Base-by-base conservation (phyloP, 2,329 filamentous ascomycete species). In the Cercospora sojina region DNA sequence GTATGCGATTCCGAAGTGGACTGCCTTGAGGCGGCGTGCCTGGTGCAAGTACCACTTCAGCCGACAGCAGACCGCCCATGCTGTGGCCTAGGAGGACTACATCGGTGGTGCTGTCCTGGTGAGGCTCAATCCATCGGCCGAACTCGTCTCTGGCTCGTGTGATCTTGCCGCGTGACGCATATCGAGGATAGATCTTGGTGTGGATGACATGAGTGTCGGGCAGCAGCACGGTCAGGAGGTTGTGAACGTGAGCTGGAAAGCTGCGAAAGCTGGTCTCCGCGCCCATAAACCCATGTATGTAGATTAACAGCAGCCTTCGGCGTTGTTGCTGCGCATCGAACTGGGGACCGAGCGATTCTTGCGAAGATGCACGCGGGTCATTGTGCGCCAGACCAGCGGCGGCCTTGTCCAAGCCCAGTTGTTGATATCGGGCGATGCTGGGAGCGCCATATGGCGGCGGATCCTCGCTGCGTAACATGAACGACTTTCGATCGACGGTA, bases 261-360 rank as follows among this genome's bases (percentile, higher is more conserved):
- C 90, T 91, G 68, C 89, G 87, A 76, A 97, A 97, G 65, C 91
- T 96, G 32, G 90, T 90, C 77, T 95, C 91, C 67, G 91, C 90
- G 60, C 93, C 93, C 84, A 95, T 90, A 80, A 96, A 97, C 67
- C 93, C 93, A 80, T 97, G 93, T 64, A 97, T 88, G 76, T 93
- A 97, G 62, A 97, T 82, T 23, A 96, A 77, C 1, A 97, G 84
- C 25, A 97, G 82, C 27, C 83, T 85, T 59, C 87, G 80, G 25
- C 79, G 76, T n/a, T 77, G 76, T 58, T 70, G 67, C 47, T 74
- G 71, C 47, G 74, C 68, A 29, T 75, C 70, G 13, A 74, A 72
- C 32, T 77, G 71, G 25, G 81, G 81, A 4, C 78, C 71, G 7
- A 84, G 77, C 3, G 82, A 83, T 63, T 84, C 78, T 3, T 78